Evolutionary conservation across 2,329 filamentous ascomycete species (phyloP).

Genomic region (Ophiocordyceps robertsii): DNA sequence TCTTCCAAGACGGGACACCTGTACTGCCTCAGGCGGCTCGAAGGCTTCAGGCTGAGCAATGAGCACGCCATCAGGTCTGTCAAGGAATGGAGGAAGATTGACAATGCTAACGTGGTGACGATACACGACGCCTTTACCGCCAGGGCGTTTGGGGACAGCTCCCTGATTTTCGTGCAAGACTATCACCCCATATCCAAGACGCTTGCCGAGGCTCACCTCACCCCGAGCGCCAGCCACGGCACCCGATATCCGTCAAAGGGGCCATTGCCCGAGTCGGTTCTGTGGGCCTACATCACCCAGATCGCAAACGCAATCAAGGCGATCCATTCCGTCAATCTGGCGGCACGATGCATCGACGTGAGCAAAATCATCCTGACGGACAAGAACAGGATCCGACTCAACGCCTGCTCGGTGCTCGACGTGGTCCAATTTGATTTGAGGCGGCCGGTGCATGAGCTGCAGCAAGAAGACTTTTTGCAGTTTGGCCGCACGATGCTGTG

Average conservation of each 20-base stretch:
- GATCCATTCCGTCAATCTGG: constrained; percentile 69
- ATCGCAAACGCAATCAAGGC: constrained; percentile 77
- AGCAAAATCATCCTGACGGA: constrained; percentile 85
- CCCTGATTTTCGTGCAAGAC: constrained; percentile 84
- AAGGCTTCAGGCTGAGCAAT: constrained; percentile 79
- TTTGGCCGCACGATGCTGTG: constrained; percentile 78
- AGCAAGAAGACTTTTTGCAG: constrained; percentile 75
- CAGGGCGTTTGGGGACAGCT: constrained; percentile 84
- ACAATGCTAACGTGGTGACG: constrained; percentile 69
- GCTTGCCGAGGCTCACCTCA: constrained; percentile 68
- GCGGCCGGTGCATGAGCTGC: constrained; percentile 58
- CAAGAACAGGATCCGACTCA: constrained; percentile 79
- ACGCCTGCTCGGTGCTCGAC: constrained; percentile 79
- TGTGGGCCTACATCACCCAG: constrained; percentile 91
- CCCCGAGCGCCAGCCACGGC: constrained; percentile 22
- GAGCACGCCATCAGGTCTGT: constrained; percentile 78
- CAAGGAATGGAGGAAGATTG: constrained; percentile 79
- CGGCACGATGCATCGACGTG: constrained; percentile 72
- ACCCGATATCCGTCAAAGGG: constrained; percentile 31
- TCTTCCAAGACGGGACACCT: constrained; percentile 78
- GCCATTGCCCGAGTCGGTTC: constrained; percentile 52
- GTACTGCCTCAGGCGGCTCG: constrained; percentile 78
- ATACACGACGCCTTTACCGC: constrained; percentile 91
- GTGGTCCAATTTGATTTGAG: constrained; percentile 70
- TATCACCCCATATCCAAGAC: constrained; percentile 89